phyloP scores from a whole-genome alignment of 352 stramenopile genomes.

The Pythium oligandrum region DNA sequence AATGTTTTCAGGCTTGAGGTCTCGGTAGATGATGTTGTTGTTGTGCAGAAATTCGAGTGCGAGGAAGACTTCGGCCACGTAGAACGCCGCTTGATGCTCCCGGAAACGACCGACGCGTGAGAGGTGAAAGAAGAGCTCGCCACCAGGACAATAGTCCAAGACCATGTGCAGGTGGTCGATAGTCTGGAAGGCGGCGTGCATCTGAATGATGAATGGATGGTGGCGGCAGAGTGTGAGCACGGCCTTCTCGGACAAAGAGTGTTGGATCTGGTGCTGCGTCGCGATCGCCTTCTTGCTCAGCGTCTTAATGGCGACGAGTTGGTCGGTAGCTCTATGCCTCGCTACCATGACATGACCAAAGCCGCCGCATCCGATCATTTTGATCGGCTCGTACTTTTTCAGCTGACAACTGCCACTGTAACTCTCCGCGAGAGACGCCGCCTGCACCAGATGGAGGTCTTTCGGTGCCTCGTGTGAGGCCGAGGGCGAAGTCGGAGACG shows the following conservation, averaged over 20 bases:
- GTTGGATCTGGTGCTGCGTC: conserved; percentile 77
- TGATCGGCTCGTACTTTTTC: conserved; percentile 73
- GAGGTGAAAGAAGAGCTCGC: conserved; percentile 86
- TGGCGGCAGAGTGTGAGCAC: conserved; percentile 86
- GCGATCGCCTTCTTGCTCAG: conserved; percentile 80
- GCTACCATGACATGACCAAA: conserved; percentile 88
- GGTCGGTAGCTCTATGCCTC: conserved; percentile 42
- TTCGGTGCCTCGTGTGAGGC: conserved; percentile 4
- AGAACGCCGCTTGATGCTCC: conserved; percentile 81
- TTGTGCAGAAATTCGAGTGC: conserved; percentile 73
- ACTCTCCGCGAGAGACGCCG: conserved; percentile 71
- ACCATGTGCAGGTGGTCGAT: conserved; percentile 71
- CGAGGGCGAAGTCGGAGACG: neutral
- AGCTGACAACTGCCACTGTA: conserved; percentile 75
- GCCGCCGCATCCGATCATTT: conserved; percentile 73
- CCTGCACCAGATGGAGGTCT: conserved; percentile 61
- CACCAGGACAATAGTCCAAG: conserved; percentile 71
- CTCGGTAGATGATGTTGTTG: conserved; percentile 80
- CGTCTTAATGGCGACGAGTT: conserved; percentile 77
- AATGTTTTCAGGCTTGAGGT: conserved; percentile 92
- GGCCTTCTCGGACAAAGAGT: conserved; percentile 79
- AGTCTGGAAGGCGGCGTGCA: conserved; percentile 87
- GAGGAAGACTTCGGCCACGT: conserved; percentile 82
- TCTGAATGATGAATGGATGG: conserved; percentile 90
- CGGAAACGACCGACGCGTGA: conserved; percentile 63